A percentile compares a stretch with the other conserved stretches of the same genome.
These are phyloP conservation scores for Psilocybe mexicana DNA, from an alignment of 1,284 basidiomycete species.

Conservation along the genomic window DNA sequence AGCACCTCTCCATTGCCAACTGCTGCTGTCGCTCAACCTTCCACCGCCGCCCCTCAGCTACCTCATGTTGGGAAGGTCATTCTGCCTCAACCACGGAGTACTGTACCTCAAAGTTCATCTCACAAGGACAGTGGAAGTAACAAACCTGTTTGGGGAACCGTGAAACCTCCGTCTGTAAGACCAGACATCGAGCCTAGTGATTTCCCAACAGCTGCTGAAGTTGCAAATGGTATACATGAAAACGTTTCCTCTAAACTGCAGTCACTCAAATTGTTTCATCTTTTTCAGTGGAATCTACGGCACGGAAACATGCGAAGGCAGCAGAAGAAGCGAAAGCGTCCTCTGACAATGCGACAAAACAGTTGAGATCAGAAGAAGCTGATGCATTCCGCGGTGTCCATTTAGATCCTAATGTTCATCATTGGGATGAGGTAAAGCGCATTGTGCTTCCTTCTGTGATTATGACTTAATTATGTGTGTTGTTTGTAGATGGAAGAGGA, in stretches of 20 bases:
- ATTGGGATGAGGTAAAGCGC: conserved; percentile 90
- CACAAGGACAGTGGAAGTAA: conserved; percentile 42
- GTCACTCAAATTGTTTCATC: conserved; percentile 1
- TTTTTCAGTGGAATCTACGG: conserved; percentile 23
- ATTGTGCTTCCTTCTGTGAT: conserved; percentile 4
- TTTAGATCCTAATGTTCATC: conserved; percentile 87
- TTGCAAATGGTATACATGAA: conserved; percentile 65
- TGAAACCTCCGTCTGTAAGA: conserved; percentile 40
- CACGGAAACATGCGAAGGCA: conserved; percentile 37
- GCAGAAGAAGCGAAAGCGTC: conserved; percentile 33
- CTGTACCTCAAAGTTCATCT: conserved; percentile 35
- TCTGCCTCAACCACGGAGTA: conserved; percentile 62
- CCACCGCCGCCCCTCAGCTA: conserved; percentile 45
- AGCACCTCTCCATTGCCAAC: conserved; percentile 45
- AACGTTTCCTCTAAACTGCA: background rate
- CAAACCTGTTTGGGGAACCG: conserved; percentile 67
- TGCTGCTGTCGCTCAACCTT: conserved; percentile 38
- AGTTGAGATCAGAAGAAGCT: conserved; percentile 70
- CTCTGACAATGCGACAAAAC: conserved; percentile 49
- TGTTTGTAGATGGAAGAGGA: conserved; percentile 79
- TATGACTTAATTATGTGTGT: conserved; percentile 11
- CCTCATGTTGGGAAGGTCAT: conserved; percentile 65
- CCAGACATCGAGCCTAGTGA: conserved; percentile 53
- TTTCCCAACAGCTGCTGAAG: conserved; percentile 93
- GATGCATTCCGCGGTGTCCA: conserved; percentile 92